These are phyloP conservation scores for Rhizoclosmatium sp. DNA, from an alignment of 192 early-diverging fungal species.

Conservation along the genomic window DNA sequence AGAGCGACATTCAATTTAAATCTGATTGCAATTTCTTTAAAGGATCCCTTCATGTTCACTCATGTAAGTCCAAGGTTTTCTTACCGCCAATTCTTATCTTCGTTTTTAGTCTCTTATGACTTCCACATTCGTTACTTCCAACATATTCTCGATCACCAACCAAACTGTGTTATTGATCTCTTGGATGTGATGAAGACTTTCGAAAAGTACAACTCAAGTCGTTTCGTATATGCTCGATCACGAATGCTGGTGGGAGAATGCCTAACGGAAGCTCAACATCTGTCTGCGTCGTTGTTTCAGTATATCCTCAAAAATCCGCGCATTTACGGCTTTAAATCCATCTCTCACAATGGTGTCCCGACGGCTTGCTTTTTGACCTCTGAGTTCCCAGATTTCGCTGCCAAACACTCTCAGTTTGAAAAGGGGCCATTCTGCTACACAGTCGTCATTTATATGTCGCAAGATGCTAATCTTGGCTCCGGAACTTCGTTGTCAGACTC, in stretches of 20 bases:
- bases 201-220: slow-evolving; percentile 45
- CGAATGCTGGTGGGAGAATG: slow-evolving; percentile 50
- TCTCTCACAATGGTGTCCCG: slow-evolving; percentile 41
- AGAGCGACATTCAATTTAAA: slow-evolving; percentile 40
- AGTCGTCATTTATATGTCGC: slow-evolving; percentile 48
- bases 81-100: slow-evolving; percentile 17
- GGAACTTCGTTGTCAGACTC: neutral
- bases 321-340: slow-evolving; percentile 54
- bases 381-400: slow-evolving; percentile 44
- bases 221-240: slow-evolving; percentile 50
- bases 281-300: slow-evolving; percentile 50
- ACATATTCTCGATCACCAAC: slow-evolving; percentile 43
- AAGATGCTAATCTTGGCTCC: neutral
- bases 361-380: slow-evolving; percentile 52
- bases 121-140: slow-evolving; percentile 60
- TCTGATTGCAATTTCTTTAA: slow-evolving; percentile 46
- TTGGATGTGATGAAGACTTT: slow-evolving; percentile 53
- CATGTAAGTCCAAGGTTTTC: slow-evolving; percentile 49
- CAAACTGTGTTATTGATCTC: slow-evolving; percentile 41
- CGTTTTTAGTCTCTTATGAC: slow-evolving; percentile 55
- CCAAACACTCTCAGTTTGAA: slow-evolving; percentile 35
- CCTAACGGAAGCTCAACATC: slow-evolving; percentile 30
- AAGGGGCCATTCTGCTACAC: slow-evolving; percentile 44
- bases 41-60: slow-evolving; percentile 51
- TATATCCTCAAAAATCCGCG: slow-evolving; percentile 63